Evolutionary conservation across 176 grass and related monocot species (phyloP).

Genomic region (Rhynchospora breviuscula): DNA sequence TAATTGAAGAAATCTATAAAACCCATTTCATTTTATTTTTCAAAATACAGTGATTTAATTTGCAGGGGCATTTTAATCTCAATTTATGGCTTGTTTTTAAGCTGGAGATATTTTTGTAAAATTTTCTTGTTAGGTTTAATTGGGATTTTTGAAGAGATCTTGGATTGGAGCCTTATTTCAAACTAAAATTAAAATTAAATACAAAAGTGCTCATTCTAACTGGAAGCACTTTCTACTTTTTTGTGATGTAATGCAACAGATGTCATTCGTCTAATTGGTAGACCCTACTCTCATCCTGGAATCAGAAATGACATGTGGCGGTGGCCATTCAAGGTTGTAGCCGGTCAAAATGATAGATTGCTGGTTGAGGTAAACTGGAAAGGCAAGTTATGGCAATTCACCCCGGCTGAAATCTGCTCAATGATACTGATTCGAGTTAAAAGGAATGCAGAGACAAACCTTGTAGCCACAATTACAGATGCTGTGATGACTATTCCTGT

Average conservation of each 20-base stretch:
- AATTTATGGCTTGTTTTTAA: too few species aligned
- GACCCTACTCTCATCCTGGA: background rate
- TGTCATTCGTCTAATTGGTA: conserved; percentile 36
- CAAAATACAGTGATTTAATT: too few species aligned
- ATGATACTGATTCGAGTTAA: conserved; percentile 31
- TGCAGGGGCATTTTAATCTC: too few species aligned
- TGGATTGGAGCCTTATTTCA: too few species aligned
- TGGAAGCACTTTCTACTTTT: too few species aligned
- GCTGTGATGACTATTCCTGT: conserved; percentile 31
- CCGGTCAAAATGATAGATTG: conserved; percentile 12
- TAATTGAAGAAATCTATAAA: too few species aligned
- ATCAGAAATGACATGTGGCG: conserved; percentile 27
- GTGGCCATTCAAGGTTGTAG: conserved; percentile 31
- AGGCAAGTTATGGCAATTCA: conserved; percentile 24
- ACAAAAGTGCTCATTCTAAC: too few species aligned
- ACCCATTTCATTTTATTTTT: too few species aligned
- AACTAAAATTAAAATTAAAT: too few species aligned
- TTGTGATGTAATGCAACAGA: conserved; percentile 9
- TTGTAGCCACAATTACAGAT: conserved; percentile 20
- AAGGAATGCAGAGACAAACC: conserved; percentile 21
- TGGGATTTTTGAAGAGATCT: too few species aligned
- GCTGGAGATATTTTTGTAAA: too few species aligned
- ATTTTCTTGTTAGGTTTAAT: too few species aligned
- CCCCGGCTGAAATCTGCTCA: conserved; percentile 35
- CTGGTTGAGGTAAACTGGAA: conserved; percentile 25